phyloP scores from a whole-genome alignment of 257 asterid species.

The Capsicum chinense region DNA sequence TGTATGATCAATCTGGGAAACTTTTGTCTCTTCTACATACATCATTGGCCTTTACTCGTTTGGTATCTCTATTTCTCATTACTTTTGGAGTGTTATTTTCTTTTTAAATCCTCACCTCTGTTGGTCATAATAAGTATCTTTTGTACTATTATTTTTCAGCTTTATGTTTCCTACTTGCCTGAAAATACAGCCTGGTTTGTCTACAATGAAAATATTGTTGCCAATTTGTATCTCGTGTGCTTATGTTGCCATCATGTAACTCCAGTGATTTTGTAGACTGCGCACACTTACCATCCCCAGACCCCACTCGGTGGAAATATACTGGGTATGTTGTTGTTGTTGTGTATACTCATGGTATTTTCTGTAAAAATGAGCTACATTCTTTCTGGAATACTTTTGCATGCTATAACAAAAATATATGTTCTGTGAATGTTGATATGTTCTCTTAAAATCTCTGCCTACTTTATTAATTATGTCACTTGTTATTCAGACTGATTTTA shows the following conservation, averaged over 20 bases:
- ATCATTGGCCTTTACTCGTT: slow-evolving; percentile 10
- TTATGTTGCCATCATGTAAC: not conserved
- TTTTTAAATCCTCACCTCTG: not conserved
- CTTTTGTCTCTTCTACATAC: not conserved
- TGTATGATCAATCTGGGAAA: no score
- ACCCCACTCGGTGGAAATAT: no score
- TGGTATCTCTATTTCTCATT: not conserved
- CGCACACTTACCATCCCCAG: no score
- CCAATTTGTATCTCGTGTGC: slow-evolving; percentile 10
- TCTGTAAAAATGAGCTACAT: not conserved
- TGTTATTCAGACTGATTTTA: not conserved
- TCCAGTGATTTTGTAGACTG: not conserved
- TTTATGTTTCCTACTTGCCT: not conserved
- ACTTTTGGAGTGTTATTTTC: not conserved
- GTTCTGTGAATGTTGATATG: not conserved
- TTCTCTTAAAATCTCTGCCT: not conserved
- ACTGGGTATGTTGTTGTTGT: no score
- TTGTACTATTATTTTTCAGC: slow-evolving; percentile 2
- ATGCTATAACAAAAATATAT: not conserved
- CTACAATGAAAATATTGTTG: slow-evolving; percentile 9
- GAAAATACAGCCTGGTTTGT: slow-evolving; percentile 5
- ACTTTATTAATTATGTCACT: not conserved
- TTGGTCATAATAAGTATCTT: not conserved
- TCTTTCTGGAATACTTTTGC: not conserved
- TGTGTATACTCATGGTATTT: not conserved